Percentiles rank a stretch among this genome's conserved stretches.
Conservation (phyloP, 2,329 filamentous ascomycete genomes). For the Colletotrichum sp. region DNA sequence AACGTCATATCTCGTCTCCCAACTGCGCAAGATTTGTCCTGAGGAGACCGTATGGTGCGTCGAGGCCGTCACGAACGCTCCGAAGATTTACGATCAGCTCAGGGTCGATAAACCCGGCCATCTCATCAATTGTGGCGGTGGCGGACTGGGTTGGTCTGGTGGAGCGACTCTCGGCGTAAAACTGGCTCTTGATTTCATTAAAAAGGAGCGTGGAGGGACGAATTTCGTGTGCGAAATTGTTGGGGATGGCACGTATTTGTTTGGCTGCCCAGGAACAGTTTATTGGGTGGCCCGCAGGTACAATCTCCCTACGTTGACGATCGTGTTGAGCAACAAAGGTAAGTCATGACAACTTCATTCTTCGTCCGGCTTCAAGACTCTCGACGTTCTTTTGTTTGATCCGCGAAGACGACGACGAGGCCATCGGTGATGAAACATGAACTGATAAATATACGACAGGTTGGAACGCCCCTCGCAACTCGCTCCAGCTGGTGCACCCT, state of each 20-base stretch:
- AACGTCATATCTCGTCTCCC: conserved; percentile 31
- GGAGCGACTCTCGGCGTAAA: conserved; percentile 80
- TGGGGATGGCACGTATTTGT: conserved; percentile 63
- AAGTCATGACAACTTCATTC: conserved; percentile 13
- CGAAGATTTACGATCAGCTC: conserved; percentile 73
- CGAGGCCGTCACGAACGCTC: conserved; percentile 78
- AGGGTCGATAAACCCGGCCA: conserved; percentile 70
- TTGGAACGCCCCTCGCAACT: conserved; percentile 51
- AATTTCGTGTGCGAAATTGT: conserved; percentile 61
- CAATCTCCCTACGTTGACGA: conserved; percentile 57
- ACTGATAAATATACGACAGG: conserved; percentile 25
- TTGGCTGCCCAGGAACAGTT: conserved; percentile 58
- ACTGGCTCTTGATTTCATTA: conserved; percentile 57
- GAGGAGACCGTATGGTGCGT: conserved; percentile 73
- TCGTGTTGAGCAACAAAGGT: conserved; percentile 64
- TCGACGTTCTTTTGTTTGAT: not conserved
- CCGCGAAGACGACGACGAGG: not conserved
- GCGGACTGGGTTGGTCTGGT: conserved; percentile 81
- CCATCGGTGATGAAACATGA: not conserved
- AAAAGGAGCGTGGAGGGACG: conserved; percentile 42
- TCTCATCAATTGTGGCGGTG: conserved; percentile 83
- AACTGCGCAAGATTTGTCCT: conserved; percentile 36
- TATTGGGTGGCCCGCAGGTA: conserved; percentile 63
- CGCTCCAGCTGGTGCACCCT: conserved; percentile 49
- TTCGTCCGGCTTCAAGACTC: not conserved